A percentile compares a stretch with the other conserved stretches of the same genome.
Evolutionary conservation across 768 basidiomycete genomes (phyloP).

Genomic region (Lentinula aciculospora): DNA sequence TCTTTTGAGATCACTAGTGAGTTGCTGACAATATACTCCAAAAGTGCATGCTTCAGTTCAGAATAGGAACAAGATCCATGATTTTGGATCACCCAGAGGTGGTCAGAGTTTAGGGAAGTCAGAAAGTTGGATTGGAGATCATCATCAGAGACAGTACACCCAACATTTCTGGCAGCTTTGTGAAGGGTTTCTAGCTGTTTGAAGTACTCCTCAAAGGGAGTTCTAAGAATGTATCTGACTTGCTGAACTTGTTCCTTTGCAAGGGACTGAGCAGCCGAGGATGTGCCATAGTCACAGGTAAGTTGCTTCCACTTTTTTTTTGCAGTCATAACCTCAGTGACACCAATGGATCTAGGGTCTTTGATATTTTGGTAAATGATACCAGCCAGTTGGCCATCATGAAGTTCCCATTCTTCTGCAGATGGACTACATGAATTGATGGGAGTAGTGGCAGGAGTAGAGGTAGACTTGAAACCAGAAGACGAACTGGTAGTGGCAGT

Average conservation of each 20-base stretch:
- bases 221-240: background rate
- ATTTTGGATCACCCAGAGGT: background rate
- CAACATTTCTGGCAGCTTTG: background rate
- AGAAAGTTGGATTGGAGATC: background rate
- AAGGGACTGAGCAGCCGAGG: background rate
- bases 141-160: background rate
- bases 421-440: background rate
- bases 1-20: no score
- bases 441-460: background rate
- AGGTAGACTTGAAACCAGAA: no score
- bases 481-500: no score
- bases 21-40: no score
- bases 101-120: background rate
- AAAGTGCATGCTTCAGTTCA: background rate
- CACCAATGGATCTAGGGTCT: background rate
- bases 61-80: background rate
- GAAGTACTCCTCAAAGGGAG: background rate
- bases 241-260: no score
- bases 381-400: background rate
- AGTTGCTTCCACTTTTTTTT: background rate
- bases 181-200: background rate
- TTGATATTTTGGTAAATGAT: slow-evolving; percentile 1
- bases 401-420: background rate
- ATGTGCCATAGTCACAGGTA: background rate
- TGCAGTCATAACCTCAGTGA: background rate